phyloP scores from a whole-genome alignment of 73 alveolate species.

The Tetrahymena thermophila region DNA sequence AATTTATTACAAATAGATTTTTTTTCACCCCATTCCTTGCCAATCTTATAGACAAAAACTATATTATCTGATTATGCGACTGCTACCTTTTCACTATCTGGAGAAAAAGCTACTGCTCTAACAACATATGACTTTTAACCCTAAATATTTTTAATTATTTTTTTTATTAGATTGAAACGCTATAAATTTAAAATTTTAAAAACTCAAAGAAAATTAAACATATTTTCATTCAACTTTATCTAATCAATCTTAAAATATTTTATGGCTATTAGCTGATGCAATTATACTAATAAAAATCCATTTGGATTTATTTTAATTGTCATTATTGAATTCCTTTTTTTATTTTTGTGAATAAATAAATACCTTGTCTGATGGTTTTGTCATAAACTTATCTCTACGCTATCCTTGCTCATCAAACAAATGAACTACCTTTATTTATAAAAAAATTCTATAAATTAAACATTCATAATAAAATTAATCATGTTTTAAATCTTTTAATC shows the following conservation, averaged over 20 bases:
- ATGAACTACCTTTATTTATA: not conserved
- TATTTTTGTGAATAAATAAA: not conserved
- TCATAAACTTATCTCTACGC: not conserved
- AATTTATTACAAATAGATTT: constrained; percentile 99
- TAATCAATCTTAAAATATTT: not conserved
- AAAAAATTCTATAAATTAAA: not conserved
- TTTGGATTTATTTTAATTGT: not conserved
- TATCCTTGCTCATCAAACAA: not conserved
- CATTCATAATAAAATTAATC: not conserved
- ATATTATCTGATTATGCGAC: constrained; percentile 99
- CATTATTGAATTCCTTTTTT: not conserved
- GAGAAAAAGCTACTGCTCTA: constrained; percentile 96
- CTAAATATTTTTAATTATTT: constrained; percentile 74
- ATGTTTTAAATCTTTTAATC: not conserved
- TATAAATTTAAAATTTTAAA: not conserved
- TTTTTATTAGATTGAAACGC: not conserved
- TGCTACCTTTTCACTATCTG: constrained; percentile 97
- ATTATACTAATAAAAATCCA: not conserved
- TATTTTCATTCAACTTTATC: not conserved
- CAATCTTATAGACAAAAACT: constrained; percentile 97
- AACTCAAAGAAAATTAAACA: not conserved
- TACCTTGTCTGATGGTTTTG: not conserved
- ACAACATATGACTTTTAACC: constrained; percentile 91
- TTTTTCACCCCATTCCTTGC: constrained; percentile 98
- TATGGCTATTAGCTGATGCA: not conserved